phyloP scores from a whole-genome alignment of 257 asterid species.

The Lantana camara region DNA sequence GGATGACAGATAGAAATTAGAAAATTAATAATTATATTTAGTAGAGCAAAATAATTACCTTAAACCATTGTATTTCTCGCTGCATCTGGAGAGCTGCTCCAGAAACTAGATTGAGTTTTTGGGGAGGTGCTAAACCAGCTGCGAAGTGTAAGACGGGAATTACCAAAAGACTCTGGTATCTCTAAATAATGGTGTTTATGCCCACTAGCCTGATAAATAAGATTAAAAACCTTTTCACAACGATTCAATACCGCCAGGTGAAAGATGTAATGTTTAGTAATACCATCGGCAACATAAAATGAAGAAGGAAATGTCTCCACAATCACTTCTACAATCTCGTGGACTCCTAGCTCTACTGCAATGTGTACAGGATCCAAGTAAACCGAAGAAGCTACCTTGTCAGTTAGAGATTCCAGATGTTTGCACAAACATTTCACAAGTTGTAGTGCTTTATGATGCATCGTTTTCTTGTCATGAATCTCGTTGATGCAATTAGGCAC shows the following conservation, averaged over 20 bases:
- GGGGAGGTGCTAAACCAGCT: background rate
- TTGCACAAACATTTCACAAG: slow-evolving; percentile 19
- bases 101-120: slow-evolving; percentile 16
- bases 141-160: slow-evolving; percentile 19
- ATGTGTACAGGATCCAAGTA: background rate
- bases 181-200: no score
- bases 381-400: no score
- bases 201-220: no score
- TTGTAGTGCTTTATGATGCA: slow-evolving; percentile 3
- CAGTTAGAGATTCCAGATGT: background rate
- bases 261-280: background rate
- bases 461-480: no score
- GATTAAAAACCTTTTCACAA: slow-evolving; percentile 12
- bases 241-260: slow-evolving; percentile 20
- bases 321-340: slow-evolving; percentile 25
- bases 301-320: slow-evolving; percentile 2
- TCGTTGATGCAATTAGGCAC: no score
- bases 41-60: no score
- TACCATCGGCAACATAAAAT: no score
- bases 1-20: no score
- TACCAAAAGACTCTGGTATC: background rate
- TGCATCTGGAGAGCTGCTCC: slow-evolving; percentile 35
- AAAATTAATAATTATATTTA: no score
- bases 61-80: slow-evolving; percentile 22
- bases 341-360: slow-evolving; percentile 19